phyloP scores from a whole-genome alignment of 2,329 filamentous ascomycete species.

The Aureobasidium mangrovei region DNA sequence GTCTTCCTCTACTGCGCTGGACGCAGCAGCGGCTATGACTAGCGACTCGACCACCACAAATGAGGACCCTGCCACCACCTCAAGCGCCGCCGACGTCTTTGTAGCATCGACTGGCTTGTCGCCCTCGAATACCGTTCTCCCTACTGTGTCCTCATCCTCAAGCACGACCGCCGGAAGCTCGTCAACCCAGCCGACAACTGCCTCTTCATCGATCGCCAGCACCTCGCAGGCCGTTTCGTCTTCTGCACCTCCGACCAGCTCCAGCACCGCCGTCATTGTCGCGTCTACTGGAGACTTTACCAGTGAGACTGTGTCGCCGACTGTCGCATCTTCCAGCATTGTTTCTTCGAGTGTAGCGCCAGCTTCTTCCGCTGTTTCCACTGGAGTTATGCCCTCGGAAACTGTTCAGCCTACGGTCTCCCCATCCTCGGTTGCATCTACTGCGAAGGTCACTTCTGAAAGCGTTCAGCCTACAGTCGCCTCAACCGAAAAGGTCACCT shows the following conservation, averaged over 20 bases:
- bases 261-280: background rate
- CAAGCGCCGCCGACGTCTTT: background rate
- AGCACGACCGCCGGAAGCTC: background rate
- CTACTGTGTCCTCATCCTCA: constrained; percentile 12
- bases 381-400: no score
- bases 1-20: constrained; percentile 11
- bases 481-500: background rate
- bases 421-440: background rate
- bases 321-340: background rate
- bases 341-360: background rate
- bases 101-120: constrained; percentile 15
- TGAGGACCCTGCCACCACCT: background rate
- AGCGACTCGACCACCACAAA: background rate
- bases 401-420: no score
- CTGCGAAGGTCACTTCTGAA: background rate
- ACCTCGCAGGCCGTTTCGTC: background rate
- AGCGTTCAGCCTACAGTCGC: background rate
- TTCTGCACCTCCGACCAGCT: background rate
- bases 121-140: constrained; percentile 14
- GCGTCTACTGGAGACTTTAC: background rate
- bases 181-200: background rate
- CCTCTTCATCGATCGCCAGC: background rate
- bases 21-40: constrained; percentile 12
- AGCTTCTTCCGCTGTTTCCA: background rate
- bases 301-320: background rate